A percentile compares a stretch with the other conserved stretches of the same genome.
These are phyloP conservation scores for Millerozyma miso DNA, from an alignment of 805 yeast species.

Conservation along the genomic window DNA sequence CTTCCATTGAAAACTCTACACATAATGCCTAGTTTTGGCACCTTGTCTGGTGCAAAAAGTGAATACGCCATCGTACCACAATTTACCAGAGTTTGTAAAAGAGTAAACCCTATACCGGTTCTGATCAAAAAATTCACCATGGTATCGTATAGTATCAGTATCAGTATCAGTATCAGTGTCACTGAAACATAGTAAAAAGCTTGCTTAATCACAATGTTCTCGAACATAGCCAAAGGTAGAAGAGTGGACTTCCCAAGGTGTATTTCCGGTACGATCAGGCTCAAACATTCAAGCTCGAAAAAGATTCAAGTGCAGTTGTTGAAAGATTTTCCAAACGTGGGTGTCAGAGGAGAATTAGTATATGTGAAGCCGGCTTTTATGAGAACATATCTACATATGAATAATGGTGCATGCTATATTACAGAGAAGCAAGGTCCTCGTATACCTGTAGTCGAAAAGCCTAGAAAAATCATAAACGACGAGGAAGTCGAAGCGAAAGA, in stretches of 20 bases:
- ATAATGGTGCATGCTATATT: conserved; percentile 73
- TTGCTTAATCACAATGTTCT: background rate
- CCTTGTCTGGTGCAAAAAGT: background rate
- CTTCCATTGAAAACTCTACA: conserved; percentile 3
- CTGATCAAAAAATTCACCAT: background rate
- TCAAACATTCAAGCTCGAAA: conserved; percentile 7
- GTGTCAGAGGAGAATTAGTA: conserved; percentile 68
- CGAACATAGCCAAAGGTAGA: background rate
- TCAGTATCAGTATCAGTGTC: no score
- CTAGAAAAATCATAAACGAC: conserved; percentile 7
- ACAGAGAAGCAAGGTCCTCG: conserved; percentile 30
- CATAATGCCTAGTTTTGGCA: background rate
- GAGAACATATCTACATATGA: conserved; percentile 71
- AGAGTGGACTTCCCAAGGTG: background rate
- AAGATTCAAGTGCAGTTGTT: conserved; percentile 73
- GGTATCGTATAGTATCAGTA: no score
- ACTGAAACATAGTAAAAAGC: no score
- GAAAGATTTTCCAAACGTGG: conserved; percentile 59
- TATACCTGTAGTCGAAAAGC: conserved; percentile 35
- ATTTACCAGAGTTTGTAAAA: background rate
- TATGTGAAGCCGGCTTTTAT: conserved; percentile 74
- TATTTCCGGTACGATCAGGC: background rate
- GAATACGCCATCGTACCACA: background rate
- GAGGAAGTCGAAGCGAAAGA: conserved; percentile 5
- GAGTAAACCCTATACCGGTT: background rate